Evolutionary conservation across 163 green algal species (phyloP).

Genomic region (Chloromonas sp.): DNA sequence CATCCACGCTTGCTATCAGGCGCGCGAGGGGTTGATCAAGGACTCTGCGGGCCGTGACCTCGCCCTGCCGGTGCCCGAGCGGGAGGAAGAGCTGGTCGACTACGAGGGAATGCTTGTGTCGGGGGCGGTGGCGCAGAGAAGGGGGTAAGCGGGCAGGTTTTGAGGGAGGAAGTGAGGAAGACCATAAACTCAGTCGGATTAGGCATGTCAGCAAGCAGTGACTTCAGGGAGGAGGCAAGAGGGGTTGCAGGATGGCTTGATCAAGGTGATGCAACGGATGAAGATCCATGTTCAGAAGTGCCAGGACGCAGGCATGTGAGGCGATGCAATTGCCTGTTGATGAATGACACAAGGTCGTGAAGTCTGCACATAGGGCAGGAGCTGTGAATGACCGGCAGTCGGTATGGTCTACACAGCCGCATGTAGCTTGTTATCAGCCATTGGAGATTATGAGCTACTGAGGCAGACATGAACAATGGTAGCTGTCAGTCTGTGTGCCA

Average conservation of each 20-base stretch:
- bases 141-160: constrained; percentile 17
- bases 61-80: constrained; percentile 9
- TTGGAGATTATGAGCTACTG: too few relatives aligned
- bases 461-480: too few relatives aligned
- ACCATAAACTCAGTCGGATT: not conserved
- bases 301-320: too few relatives aligned
- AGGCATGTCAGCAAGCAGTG: not conserved
- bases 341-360: too few relatives aligned
- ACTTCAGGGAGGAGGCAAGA: not conserved
- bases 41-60: constrained; percentile 27
- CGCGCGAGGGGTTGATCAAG: constrained; percentile 45
- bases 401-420: too few relatives aligned
- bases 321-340: too few relatives aligned
- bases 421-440: too few relatives aligned
- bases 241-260: not conserved
- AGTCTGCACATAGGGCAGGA: too few relatives aligned
- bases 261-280: too few relatives aligned
- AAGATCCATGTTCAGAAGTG: too few relatives aligned
- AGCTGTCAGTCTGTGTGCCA: too few relatives aligned
- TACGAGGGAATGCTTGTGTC: constrained; percentile 88
- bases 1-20: not conserved
- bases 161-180: not conserved
- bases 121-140: constrained; percentile 63
- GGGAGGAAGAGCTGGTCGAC: constrained; percentile 66
- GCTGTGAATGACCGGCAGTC: too few relatives aligned